phyloP scores from a whole-genome alignment of 2,329 filamentous ascomycete species.

The Phaeosphaeriaceae sp. region DNA sequence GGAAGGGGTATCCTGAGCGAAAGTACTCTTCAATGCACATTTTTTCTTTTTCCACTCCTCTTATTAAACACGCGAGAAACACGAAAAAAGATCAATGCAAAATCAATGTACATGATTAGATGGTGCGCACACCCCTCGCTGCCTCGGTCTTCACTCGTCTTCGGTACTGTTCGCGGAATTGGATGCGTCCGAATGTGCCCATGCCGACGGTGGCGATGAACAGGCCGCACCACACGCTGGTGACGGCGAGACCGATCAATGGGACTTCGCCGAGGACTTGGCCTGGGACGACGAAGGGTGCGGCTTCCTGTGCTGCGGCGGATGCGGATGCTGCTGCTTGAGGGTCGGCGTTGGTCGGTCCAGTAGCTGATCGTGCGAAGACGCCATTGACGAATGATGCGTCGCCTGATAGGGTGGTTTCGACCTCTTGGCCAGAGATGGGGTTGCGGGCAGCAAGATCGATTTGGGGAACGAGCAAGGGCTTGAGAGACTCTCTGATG shows the following conservation, averaged over 20 bases:
- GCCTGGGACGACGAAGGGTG: constrained; percentile 74
- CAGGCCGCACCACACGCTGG: constrained; percentile 64
- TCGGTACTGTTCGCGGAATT: constrained; percentile 71
- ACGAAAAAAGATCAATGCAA: too few relatives aligned
- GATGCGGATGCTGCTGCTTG: constrained; percentile 50
- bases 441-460: constrained; percentile 67
- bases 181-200: constrained; percentile 72
- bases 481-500: constrained; percentile 65
- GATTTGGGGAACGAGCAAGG: constrained; percentile 72
- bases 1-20: constrained; percentile 22
- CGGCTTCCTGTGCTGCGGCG: constrained; percentile 50
- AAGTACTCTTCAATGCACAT: constrained; percentile 20
- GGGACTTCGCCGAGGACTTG: constrained; percentile 70
- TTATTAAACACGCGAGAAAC: neutral
- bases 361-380: constrained; percentile 65
- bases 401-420: constrained; percentile 73
- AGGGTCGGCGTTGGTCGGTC: constrained; percentile 57
- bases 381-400: constrained; percentile 75
- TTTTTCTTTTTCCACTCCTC: constrained; percentile 3
- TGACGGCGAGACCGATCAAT: constrained; percentile 74
- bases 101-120: constrained; percentile 33
- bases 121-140: constrained; percentile 43
- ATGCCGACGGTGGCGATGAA: constrained; percentile 65
- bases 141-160: constrained; percentile 57
- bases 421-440: constrained; percentile 59